These are phyloP conservation scores for Penicillium ochrochloron DNA, from an alignment of 495 filamentous ascomycete species.

Conservation along the genomic window DNA sequence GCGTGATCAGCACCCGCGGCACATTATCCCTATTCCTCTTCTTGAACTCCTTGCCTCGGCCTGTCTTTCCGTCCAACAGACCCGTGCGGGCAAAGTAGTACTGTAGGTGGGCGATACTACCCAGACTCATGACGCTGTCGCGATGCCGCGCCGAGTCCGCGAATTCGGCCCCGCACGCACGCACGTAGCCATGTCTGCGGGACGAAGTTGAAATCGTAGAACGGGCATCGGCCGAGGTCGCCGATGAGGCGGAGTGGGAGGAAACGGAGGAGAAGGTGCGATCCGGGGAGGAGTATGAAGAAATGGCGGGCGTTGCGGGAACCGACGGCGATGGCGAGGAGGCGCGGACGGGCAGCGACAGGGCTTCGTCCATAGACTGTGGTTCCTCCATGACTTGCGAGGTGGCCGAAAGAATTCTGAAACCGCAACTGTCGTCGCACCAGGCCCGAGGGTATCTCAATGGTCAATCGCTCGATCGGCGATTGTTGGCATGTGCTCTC, in stretches of 20 bases:
- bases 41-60: conserved; percentile 74
- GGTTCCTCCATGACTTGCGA: conserved; percentile 40
- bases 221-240: conserved; percentile 56
- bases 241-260: conserved; percentile 68
- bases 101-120: conserved; percentile 95
- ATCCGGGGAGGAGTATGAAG: conserved; percentile 64
- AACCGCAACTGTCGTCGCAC: conserved; percentile 27
- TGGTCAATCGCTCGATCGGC: conserved; percentile 13
- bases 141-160: conserved; percentile 85
- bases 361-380: conserved; percentile 32
- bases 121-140: conserved; percentile 93
- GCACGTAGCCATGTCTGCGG: conserved; percentile 81
- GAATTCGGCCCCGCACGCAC: conserved; percentile 89
- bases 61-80: conserved; percentile 90
- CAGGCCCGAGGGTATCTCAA: conserved; percentile 8
- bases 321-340: conserved; percentile 65
- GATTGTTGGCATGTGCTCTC: not conserved
- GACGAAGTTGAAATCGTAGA: conserved; percentile 60
- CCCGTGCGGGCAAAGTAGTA: conserved; percentile 98
- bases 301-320: conserved; percentile 66
- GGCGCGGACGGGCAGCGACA: conserved; percentile 36
- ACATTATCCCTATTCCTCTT: conserved; percentile 52
- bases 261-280: conserved; percentile 80
- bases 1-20: conserved; percentile 48
- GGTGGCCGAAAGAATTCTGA: conserved; percentile 19